Conservation (phyloP, 306 rosid species). For the Dalbergia cultrata region DNA sequence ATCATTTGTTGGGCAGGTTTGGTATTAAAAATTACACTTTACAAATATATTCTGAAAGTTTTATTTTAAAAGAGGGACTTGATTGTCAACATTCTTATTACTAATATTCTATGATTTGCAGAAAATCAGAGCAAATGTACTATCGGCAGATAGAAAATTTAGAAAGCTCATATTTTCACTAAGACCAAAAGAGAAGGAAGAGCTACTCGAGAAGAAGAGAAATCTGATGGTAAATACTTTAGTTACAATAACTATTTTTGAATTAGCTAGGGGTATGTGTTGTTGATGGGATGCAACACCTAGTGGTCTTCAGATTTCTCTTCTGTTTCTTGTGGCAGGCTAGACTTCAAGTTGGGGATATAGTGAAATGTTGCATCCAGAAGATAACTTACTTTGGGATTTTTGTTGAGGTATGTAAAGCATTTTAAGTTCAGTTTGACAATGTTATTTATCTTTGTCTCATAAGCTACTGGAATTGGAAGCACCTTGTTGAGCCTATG, state of each 20-base stretch:
- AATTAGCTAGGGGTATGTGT: conserved; percentile 30
- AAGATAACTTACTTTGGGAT: conserved; percentile 91
- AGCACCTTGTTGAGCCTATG: conserved; percentile 31
- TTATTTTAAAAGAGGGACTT: conserved; percentile 28
- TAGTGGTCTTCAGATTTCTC: conserved; percentile 42
- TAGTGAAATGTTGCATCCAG: conserved; percentile 81
- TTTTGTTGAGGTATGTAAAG: conserved; percentile 84
- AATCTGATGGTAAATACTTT: conserved; percentile 77
- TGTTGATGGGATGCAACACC: conserved; percentile 42
- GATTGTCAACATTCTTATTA: conserved; percentile 39
- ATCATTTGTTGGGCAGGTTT: conserved; percentile 90
- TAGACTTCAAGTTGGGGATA: conserved; percentile 89
- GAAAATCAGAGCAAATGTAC: conserved; percentile 76
- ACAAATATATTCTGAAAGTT: conserved; percentile 28
- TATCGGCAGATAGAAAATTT: conserved; percentile 69
- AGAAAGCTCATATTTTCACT: conserved; percentile 85
- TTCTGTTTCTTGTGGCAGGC: conserved; percentile 64
- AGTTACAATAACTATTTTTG: conserved; percentile 19
- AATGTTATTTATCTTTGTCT: conserved; percentile 23
- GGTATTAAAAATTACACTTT: conserved; percentile 40
- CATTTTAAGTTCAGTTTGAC: conserved; percentile 41
- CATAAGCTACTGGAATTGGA: conserved; percentile 27
- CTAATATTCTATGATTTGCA: conserved; percentile 55
- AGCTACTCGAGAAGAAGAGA: conserved; percentile 73
- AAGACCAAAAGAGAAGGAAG: conserved; percentile 84